These are phyloP conservation scores for Botryotinia globosa DNA, from an alignment of 2,329 filamentous ascomycete species.

Conservation along the genomic window DNA sequence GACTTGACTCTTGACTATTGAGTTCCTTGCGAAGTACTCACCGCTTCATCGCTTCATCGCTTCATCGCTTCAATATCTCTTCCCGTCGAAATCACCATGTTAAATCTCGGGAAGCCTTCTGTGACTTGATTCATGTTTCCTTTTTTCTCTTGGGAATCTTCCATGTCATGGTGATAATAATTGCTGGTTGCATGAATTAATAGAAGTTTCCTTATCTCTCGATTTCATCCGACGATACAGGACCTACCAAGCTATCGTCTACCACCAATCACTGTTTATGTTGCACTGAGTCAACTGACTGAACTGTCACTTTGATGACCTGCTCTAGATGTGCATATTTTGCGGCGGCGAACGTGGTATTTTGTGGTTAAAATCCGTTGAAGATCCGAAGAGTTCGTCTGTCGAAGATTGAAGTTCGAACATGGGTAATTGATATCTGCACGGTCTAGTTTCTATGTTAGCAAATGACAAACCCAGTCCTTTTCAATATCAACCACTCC, in stretches of 20 bases:
- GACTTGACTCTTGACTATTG: neutral
- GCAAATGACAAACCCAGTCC: neutral
- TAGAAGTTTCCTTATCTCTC: neutral
- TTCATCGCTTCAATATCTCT: neutral
- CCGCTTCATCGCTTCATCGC: conserved; percentile 17
- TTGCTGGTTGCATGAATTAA: neutral
- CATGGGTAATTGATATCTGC: conserved; percentile 1
- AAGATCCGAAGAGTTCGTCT: conserved; percentile 17
- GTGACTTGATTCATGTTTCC: conserved; percentile 5
- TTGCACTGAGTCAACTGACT: neutral
- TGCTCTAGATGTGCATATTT: neutral
- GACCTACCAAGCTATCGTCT: neutral
- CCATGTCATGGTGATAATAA: neutral
- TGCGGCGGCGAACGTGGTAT: conserved; percentile 14
- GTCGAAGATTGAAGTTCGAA: neutral
- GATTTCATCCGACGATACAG: neutral
- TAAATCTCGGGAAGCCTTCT: neutral
- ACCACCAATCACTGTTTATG: neutral
- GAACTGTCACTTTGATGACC: neutral
- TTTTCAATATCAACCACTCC: conserved; percentile 11
- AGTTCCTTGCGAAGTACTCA: conserved; percentile 2
- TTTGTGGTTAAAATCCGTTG: neutral
- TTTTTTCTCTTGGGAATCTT: too few species aligned
- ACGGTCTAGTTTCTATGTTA: neutral
- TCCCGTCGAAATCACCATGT: neutral